Base-by-base conservation (phyloP, 2,329 filamentous ascomycete species). In the Penicillium hesseltinei region DNA sequence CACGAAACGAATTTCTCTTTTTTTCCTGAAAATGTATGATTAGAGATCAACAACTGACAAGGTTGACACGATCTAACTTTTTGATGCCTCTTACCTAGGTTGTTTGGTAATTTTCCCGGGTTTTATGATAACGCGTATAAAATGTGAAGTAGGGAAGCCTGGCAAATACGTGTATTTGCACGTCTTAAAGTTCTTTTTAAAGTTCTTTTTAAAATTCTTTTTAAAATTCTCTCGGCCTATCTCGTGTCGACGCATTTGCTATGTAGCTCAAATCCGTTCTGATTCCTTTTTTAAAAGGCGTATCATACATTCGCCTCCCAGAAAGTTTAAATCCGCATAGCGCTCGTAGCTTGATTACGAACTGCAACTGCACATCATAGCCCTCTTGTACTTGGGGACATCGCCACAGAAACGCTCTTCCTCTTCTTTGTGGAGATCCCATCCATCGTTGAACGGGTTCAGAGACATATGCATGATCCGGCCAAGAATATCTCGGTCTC, bases 351-450 rank as follows among this genome's bases (percentile, higher is more conserved):
- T 45, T 31, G 21, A 47, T 67, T 57, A 96, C 25, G 93, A 97
- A 72, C 91, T 96, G 76, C 94, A 99, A 72, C 91, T 96, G 74
- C 94, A 97, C 79, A 97, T 93, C 84, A 96, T 86, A 35, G 89
- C 90, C 64, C 91, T 84, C 75, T 87, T 86, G 45, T 81, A 81
- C 71, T 83, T 86, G 0, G 93, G 93, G 54, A 96, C 91, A 75
- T 97, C 92, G 2, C 90, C 88, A 65, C 88, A 91, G 80, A 91
- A 96, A 61, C 92, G 81, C 65, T 87, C 81, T 73, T 96, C 93
- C 71, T 96, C 90, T 17, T 86, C 84, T 51, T 77, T 78, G 62
- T 94, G 80, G 56, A 79, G 83, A 80, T 62, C 76, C 75, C 66
- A 81, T 69, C 45, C 79, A 75, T 97, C 93, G 56, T 91, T 82